Conservation (phyloP, 2,329 filamentous ascomycete species). For the Fusarium proliferatum region DNA sequence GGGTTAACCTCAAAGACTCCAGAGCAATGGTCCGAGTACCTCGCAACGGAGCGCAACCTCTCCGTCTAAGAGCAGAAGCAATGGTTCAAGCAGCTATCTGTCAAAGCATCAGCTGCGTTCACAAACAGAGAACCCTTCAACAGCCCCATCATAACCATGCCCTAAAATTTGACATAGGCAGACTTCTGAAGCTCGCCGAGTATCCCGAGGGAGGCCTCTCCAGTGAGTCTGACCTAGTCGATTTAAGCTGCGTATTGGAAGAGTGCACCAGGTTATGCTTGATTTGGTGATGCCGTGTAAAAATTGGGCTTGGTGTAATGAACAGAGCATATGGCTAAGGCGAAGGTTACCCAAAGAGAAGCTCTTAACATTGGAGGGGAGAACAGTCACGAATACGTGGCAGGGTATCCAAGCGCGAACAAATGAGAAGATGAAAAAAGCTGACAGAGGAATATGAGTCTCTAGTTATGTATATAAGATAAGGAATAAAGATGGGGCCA, state of each 20-base stretch:
- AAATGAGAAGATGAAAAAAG: no score
- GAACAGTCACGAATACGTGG: background rate
- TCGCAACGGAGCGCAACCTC: background rate
- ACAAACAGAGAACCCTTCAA: background rate
- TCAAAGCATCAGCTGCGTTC: no score
- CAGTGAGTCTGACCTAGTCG: background rate
- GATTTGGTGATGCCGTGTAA: no score
- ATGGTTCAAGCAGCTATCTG: background rate
- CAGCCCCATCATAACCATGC: accelerated
- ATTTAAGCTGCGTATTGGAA: accelerated
- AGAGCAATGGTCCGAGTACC: background rate
- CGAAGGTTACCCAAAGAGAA: background rate
- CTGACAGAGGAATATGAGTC: background rate
- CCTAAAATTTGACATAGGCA: background rate
- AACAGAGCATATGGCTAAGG: background rate
- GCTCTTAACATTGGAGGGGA: background rate
- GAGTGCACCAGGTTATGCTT: background rate
- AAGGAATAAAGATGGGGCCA: background rate
- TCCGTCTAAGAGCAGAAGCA: background rate
- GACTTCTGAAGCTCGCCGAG: background rate
- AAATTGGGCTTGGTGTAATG: background rate
- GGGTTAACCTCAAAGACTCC: background rate
- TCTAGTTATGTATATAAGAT: background rate
- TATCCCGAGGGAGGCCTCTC: background rate
- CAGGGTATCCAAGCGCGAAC: background rate